Evolutionary conservation across 331 rosid genomes (phyloP).

Genomic region (Quercus tomentella): DNA sequence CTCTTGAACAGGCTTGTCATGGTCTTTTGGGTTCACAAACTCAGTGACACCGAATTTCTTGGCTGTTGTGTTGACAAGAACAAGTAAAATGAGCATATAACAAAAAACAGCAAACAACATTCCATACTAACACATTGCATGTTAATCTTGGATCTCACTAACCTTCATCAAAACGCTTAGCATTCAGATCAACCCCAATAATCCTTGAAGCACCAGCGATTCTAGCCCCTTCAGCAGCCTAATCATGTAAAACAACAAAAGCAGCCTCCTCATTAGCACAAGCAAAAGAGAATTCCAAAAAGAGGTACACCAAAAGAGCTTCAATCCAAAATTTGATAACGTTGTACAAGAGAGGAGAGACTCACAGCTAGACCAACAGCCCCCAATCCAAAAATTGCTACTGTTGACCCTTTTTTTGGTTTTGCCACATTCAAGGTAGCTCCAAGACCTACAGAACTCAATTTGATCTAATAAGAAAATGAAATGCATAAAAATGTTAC

Average conservation of each 20-base stretch:
- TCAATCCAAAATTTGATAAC: too few species aligned
- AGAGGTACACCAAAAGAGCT: too few species aligned
- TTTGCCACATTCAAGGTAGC: constrained; percentile 45
- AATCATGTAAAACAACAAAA: too few species aligned
- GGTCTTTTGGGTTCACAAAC: constrained; percentile 23
- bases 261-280: too few species aligned
- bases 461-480: neutral
- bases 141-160: constrained; percentile 22
- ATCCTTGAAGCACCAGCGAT: constrained; percentile 24
- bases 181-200: too few species aligned
- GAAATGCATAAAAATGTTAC: too few species aligned
- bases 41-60: constrained; percentile 24
- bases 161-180: too few species aligned
- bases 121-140: neutral
- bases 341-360: too few species aligned
- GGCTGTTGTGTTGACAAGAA: neutral
- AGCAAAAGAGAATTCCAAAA: too few species aligned
- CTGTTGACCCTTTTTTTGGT: constrained; percentile 26
- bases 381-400: constrained; percentile 20
- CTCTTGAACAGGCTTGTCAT: constrained; percentile 19
- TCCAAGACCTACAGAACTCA: constrained; percentile 41
- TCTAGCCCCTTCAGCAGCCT: constrained; percentile 38
- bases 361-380: too few species aligned
- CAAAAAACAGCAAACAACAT: too few species aligned
- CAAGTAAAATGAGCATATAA: too few species aligned